phyloP scores from a whole-genome alignment of 192 early-diverging fungal genomes.

The Pecoramyces ruminantium region DNA sequence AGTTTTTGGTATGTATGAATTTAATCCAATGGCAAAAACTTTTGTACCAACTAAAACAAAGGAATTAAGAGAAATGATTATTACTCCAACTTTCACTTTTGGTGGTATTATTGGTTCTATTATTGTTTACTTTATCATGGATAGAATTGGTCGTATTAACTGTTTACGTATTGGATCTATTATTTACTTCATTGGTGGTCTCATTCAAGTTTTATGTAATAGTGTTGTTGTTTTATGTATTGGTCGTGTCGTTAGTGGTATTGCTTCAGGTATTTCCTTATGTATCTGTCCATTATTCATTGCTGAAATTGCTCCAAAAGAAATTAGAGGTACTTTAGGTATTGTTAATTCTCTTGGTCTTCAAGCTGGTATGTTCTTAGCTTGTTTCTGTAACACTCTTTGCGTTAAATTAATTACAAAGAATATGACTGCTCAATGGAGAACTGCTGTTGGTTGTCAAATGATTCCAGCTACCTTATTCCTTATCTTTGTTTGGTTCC shows the following conservation, averaged over 20 bases:
- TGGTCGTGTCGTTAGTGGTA: not conserved
- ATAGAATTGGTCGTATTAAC: not conserved
- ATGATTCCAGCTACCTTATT: not conserved
- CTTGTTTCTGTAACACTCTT: not conserved
- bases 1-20: not conserved
- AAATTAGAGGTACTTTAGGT: not conserved
- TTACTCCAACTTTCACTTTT: not conserved
- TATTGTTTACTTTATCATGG: not conserved
- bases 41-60: not conserved
- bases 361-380: not conserved
- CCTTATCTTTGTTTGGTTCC: not conserved
- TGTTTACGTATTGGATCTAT: not conserved
- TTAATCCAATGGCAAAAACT: not conserved
- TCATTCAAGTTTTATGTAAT: not conserved
- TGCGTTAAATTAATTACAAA: not conserved
- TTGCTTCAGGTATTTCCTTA: not conserved
- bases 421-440: not conserved
- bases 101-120: not conserved
- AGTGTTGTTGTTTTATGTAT: not conserved
- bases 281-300: not conserved
- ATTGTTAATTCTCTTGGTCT: not conserved
- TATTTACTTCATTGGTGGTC: not conserved
- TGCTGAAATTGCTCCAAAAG: not conserved
- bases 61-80: not conserved
- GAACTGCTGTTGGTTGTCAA: not conserved